Evolutionary conservation across 495 filamentous ascomycete genomes (phyloP).

Genomic region (Aspergillus carlsbadensis): DNA sequence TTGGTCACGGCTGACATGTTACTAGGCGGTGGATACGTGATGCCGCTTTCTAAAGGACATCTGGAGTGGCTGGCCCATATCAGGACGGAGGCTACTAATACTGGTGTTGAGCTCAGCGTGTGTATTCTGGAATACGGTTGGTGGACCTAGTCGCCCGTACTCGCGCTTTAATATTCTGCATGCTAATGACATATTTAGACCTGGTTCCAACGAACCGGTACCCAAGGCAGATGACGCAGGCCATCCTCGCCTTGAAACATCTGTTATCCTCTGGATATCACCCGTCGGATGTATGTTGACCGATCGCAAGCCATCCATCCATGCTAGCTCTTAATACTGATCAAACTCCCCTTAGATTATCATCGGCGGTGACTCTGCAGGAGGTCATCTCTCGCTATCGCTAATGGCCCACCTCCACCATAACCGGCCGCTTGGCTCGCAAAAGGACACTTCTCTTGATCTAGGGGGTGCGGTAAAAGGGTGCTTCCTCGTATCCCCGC

Average conservation of each 20-base stretch:
- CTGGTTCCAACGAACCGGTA: constrained; percentile 20
- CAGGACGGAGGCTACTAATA: constrained; percentile 11
- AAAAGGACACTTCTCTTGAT: neutral
- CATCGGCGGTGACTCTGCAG: constrained; percentile 27
- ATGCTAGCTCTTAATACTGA: neutral
- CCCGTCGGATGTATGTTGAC: constrained; percentile 14
- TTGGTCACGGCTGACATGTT: too few species aligned
- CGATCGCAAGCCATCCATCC: too few species aligned
- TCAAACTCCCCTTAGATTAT: constrained; percentile 15
- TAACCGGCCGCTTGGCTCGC: neutral
- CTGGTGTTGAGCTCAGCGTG: constrained; percentile 19
- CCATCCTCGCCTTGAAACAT: constrained; percentile 18
- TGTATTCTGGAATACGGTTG: constrained; percentile 24
- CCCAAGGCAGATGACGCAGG: constrained; percentile 22
- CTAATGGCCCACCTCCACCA: constrained; percentile 18
- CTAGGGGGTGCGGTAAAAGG: constrained; percentile 13
- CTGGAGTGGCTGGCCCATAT: constrained; percentile 26
- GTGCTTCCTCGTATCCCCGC: constrained; percentile 26
- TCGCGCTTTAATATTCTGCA: too few species aligned
- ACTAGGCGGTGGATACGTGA: constrained; percentile 26
- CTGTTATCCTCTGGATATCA: constrained; percentile 17
- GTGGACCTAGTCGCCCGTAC: constrained; percentile 21
- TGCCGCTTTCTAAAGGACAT: constrained; percentile 22
- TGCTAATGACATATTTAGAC: too few species aligned
- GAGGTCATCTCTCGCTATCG: constrained; percentile 23